Percentiles rank a stretch among this genome's conserved stretches.
Evolutionary conservation across 306 rosid genomes (phyloP).

Genomic region (Trifolium dubium): DNA sequence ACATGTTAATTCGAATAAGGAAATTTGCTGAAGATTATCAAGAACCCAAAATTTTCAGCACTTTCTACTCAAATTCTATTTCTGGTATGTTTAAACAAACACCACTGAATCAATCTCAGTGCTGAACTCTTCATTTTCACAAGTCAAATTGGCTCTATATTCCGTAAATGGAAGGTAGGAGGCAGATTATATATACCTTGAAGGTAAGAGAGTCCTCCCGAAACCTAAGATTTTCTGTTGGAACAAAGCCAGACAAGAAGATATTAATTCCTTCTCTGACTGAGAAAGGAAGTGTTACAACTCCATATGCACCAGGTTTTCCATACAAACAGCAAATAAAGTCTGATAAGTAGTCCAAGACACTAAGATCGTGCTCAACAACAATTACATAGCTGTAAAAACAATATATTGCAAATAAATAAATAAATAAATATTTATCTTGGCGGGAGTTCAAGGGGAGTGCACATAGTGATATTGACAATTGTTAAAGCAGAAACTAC

Average conservation of each 20-base stretch:
- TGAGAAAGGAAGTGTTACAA: constrained; percentile 98
- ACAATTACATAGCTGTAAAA: constrained; percentile 94
- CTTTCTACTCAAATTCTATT: background rate
- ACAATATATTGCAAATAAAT: constrained; percentile 32
- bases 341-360: constrained; percentile 96
- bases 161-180: constrained; percentile 5
- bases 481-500: constrained; percentile 3
- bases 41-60: constrained; percentile 4
- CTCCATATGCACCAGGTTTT: constrained; percentile 99
- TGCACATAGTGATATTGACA: constrained; percentile 1
- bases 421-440: constrained; percentile 37
- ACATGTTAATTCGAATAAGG: background rate
- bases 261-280: constrained; percentile 99
- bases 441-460: background rate
- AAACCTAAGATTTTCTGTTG: constrained; percentile 95
- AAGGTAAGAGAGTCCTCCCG: constrained; percentile 93
- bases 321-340: constrained; percentile 98
- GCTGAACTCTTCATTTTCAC: constrained; percentile 21
- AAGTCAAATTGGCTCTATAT: constrained; percentile 8
- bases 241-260: constrained; percentile 98
- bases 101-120: background rate
- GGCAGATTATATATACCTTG: constrained; percentile 59
- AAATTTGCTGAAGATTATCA: constrained; percentile 25
- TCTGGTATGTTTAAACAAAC: constrained; percentile 4
- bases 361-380: constrained; percentile 99